Evolutionary conservation across 2,329 filamentous ascomycete genomes (phyloP), one percentile per base, ranked within the genome.

Genomic region (Teratosphaeria gauchensis): DNA sequence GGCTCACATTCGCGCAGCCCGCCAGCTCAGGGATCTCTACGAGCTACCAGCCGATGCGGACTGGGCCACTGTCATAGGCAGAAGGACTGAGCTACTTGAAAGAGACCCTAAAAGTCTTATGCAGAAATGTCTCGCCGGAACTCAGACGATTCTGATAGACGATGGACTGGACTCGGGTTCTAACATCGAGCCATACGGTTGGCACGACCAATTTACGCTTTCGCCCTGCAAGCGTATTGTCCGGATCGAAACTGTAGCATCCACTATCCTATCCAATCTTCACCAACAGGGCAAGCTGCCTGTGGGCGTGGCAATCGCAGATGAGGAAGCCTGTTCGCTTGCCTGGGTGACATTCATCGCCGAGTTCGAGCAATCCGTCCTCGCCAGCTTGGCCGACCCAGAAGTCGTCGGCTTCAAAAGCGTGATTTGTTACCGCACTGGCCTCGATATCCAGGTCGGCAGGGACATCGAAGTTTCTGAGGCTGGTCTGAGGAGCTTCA

Each of bases 371-470:
- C 68, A 72, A 1, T 72, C 77, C 28, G 84, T 94, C 38, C 68
- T 74, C 11, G 72, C 77, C 1, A 80, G 83, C 2, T 77, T 91
- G 30, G 75, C 78, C 0, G 85, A 94, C 67, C 75, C 82, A 0
- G 80, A 85, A 19, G 85, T 95, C 1, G 88, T 84, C 1, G 90
- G 82, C 1, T 95, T 95, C 80, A 94, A 95, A 72, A 89, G 85
- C 1, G 84, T 92, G 54, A 83, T 95, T 58, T 92, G 89, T 73
- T 94, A 94, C 70, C 82, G 89, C 14, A 89, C 85, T 0, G 90
- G 90, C 0, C 77, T 92, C 5, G 81, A 82, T 46, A 77, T 92
- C 16, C 74, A 80, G n/a, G 69, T 78, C 7, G 74, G 80, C 56
- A 70, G 78, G 1, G 75, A 77, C 1, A 76, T 68, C 12, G 65